Evolutionary conservation across 257 asterid genomes (phyloP).

Genomic region (Petunia axillaris): DNA sequence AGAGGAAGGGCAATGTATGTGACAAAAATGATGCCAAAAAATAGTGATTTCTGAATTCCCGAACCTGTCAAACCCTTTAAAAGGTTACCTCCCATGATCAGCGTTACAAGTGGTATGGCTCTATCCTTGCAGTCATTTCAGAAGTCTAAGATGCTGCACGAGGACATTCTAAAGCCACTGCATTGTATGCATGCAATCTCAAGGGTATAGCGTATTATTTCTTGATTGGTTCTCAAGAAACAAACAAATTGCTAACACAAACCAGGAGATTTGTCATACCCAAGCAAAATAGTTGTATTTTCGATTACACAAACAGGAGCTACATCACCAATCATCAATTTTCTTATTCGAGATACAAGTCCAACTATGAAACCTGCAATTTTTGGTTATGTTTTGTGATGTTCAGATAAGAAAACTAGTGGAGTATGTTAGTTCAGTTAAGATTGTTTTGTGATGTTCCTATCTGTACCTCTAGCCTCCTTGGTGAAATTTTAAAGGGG

Average conservation of each 20-base stretch:
- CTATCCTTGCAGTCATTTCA: slow-evolving; percentile 66
- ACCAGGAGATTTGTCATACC: slow-evolving; percentile 47
- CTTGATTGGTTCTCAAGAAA: background rate
- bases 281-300: slow-evolving; percentile 65
- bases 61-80: slow-evolving; percentile 67
- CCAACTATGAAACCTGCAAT: slow-evolving; percentile 76
- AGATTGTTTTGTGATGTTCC: no score
- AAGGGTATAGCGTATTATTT: background rate
- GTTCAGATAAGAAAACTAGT: slow-evolving; percentile 54
- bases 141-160: background rate
- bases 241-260: background rate
- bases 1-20: slow-evolving; percentile 70
- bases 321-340: slow-evolving; percentile 59
- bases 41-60: slow-evolving; percentile 55
- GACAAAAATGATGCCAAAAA: slow-evolving; percentile 60
- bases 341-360: slow-evolving; percentile 65
- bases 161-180: background rate
- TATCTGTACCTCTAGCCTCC: background rate
- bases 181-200: slow-evolving; percentile 2
- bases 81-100: slow-evolving; percentile 89
- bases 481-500: background rate
- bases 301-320: slow-evolving; percentile 79
- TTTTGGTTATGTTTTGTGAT: no score
- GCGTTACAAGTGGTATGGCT: slow-evolving; percentile 79
- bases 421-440: slow-evolving; percentile 51